Conservation (phyloP, 1,139 yeast species). For the Candida freyschussii region DNA sequence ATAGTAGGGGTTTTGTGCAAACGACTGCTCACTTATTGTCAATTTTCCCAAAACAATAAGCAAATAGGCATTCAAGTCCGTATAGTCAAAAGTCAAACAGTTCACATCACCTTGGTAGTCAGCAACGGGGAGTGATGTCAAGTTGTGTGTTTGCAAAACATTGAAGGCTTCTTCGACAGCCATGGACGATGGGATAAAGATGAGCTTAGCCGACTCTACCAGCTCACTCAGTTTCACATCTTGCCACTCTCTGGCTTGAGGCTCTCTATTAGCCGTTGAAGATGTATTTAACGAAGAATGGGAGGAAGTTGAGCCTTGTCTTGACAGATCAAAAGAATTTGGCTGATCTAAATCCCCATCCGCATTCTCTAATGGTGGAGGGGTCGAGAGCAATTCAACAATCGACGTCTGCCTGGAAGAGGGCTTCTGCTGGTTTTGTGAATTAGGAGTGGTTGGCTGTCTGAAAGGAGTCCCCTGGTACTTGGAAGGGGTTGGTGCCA, state of each 20-base stretch:
- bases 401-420: conserved; percentile 60
- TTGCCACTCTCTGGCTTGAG: conserved; percentile 56
- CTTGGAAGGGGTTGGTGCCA: conserved; percentile 26
- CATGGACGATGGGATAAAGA: conserved; percentile 55
- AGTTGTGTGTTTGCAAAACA: conserved; percentile 59
- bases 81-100: conserved; percentile 83
- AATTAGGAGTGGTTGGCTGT: conserved; percentile 32
- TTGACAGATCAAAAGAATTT: conserved; percentile 31
- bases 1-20: conserved; percentile 21
- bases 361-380: conserved; percentile 54
- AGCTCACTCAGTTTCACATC: conserved; percentile 67
- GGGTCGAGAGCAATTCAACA: conserved; percentile 77
- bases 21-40: conserved; percentile 31
- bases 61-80: conserved; percentile 83
- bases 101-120: conserved; percentile 48
- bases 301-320: conserved; percentile 40
- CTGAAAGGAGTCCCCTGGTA: conserved; percentile 34
- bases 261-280: conserved; percentile 16
- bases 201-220: conserved; percentile 73
- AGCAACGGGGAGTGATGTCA: conserved; percentile 83
- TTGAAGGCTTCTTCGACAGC: conserved; percentile 89
- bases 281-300: conserved; percentile 24
- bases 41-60: conserved; percentile 69
- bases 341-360: conserved; percentile 7
- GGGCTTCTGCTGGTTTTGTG: conserved; percentile 9